Evolutionary conservation across 1,139 yeast species (phyloP), one percentile per base, ranked within the genome.

Genomic region (Lodderomyces oxycetoniae): DNA sequence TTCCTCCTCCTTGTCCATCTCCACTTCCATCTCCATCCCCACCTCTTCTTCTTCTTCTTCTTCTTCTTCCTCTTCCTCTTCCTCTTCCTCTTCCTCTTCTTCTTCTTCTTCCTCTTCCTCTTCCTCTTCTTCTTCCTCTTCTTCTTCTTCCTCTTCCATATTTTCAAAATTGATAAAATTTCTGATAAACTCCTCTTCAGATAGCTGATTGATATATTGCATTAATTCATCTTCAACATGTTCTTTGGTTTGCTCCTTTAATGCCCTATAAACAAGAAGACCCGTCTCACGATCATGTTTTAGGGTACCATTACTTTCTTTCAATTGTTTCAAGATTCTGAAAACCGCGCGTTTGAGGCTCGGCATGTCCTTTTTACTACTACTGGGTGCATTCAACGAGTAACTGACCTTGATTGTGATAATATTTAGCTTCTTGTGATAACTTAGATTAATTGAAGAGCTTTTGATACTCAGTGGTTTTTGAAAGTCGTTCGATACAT

Each of bases 161-260:
- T 10, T 49, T 20, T 52, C 53, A 35, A 54, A 57, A 38, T 59
- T 53, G 28, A 57, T 48, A 39, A 61, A 62, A 30, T 63, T 67
- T 11, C 49, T 48, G 12, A 57, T 42, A 36, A 63, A 63, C 15
- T 53, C 61, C n/a, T 53, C 58, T 31, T 56, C 57, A 28, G 42
- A 42, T 35, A 63, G 46, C 2, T 24, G 32, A 22, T 45, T 45
- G 12, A 60, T 43, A 19, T 54, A 46, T 21, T 38, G 37, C 34
- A 50, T 55, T 25, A 55, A 38, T 7, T 52, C 57, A 9, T 45
- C 48, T 6, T 49, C 45, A 28, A 46, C 50, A n/a, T n/a, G n/a
- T n/a, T n/a, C n/a, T n/a, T n/a, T n/a, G n/a, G n/a, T n/a, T n/a
- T n/a, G n/a, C n/a, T n/a, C n/a, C n/a, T n/a, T n/a, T 13, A 33